Base-by-base conservation (phyloP, 2,329 filamentous ascomycete species). In the Fusarium proliferatum region DNA sequence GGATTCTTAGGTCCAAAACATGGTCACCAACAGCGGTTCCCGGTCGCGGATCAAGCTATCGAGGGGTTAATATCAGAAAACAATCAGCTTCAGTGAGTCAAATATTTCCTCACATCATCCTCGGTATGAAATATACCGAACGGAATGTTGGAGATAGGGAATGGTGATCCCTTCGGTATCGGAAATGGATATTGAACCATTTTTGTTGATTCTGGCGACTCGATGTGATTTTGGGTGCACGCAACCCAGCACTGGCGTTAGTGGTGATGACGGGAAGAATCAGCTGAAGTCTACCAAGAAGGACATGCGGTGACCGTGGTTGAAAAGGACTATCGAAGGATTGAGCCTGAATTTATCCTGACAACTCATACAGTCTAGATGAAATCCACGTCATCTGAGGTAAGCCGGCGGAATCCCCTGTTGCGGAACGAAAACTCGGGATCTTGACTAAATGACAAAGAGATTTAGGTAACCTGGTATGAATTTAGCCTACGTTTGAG, bases 51-150 rank as follows among this genome's bases (percentile, higher is more conserved):
- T 42, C 28, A 8, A 17, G 26, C 52, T 56, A 6, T 38, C 1
- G 9, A 36, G 12, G 2, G 13, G 17, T 6, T 15, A 11, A 3
- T 15, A 38, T 53, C 6, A 53, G 49, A 9, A 16, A 53, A 28
- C 9, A 6, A 2, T 3, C 4, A 21, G 2, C 12, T 13, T 15
- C n/a, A 15, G 1, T 13, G 5, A 23, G 10, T 23, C 10, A 9
- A 13, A 4, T 1, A 13, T 23, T 17, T 13, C 5, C 13, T 11
- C 17, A 56, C 52, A 33, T 56, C 8, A 19, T 43, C 52, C 15
- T 15, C 21, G 11, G 38, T 56, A 12, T 56, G 52, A 7, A 56
- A 56, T 4, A 56, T 23, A 1, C 52, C 38, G 21, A 56, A 43
- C 4, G 52, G 38, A 10, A 56, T 42, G 5, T 42, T 56, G 4